Base-by-base conservation (phyloP, 2,329 filamentous ascomycete genomes). In the Aspergillus awamori region DNA sequence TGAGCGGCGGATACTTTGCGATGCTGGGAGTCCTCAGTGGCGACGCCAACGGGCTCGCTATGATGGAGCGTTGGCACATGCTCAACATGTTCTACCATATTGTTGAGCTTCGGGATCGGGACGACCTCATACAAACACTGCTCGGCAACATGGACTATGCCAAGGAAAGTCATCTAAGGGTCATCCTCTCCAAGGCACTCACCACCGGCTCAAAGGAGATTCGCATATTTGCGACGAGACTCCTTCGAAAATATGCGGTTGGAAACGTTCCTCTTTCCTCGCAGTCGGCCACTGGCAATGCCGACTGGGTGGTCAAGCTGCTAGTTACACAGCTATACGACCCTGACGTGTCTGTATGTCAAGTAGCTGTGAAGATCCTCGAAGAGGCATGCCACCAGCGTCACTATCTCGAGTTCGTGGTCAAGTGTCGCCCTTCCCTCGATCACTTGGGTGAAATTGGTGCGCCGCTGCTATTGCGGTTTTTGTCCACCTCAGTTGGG, bases 31-130 rank as follows among this genome's bases (percentile, higher is more conserved):
- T 92, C 10, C 79, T 99, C 60, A 98, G 90, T 69, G 89, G 89
- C 57, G 92, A 97, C 70, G 80, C 85, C 0, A 91, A 89, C 68
- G 95, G 95, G 0, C 83, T 98, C 24, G 87, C 90, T 63, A 94
- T 99, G 79, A 86, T 99, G 72, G 94, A 98, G 74, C 84, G 92
- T 69, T 98, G 95, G 94, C 92, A 93, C 69, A 96, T 99, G 84
- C 93, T 97, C 79, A 98, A 98, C 77, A 99, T 99, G 92, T 96
- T 98, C 83, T 99, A 99, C 74, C 95, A 98, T 76, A 97, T 99
- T 63, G 86, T 97, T 60, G 94, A 98, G 72, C 83, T 97, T 48
- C 92, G 91, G 69, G 90, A 95, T 75, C 89, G 95, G 2, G 92
- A 94, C 49, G 95, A 99, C 74, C 82, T 99, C 61, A 92, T 98